Conservation (phyloP, 495 filamentous ascomycete genomes). For the Penicillium psychrofluorescens region DNA sequence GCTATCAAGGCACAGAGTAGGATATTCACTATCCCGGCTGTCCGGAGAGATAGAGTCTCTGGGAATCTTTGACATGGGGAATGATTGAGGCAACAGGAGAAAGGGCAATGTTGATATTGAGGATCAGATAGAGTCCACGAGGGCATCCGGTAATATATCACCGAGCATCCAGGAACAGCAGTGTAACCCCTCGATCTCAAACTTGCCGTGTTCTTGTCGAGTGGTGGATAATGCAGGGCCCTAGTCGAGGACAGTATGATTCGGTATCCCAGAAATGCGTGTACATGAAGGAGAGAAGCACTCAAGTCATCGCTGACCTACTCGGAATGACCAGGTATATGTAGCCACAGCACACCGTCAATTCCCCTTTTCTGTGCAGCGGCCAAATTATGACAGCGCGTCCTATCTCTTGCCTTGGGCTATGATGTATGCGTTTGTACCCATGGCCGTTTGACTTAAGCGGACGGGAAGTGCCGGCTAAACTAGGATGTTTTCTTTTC, state of each 20-base stretch:
- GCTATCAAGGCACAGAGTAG: conserved; percentile 9
- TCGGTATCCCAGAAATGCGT: conserved; percentile 3
- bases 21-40: conserved; percentile 11
- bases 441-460: conserved; percentile 12
- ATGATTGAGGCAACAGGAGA: too few species aligned
- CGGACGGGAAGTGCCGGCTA: conserved; percentile 11
- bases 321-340: conserved; percentile 4
- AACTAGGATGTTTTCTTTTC: conserved; percentile 4
- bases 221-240: conserved; percentile 9
- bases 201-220: conserved; percentile 1
- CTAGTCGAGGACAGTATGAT: conserved; percentile 2
- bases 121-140: background rate
- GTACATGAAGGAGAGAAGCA: conserved; percentile 5
- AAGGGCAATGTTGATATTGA: too few species aligned
- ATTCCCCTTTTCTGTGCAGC: background rate
- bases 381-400: conserved; percentile 9
- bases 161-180: background rate
- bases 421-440: conserved; percentile 8
- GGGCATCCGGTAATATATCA: conserved; percentile 13
- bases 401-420: background rate
- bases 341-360: conserved; percentile 1
- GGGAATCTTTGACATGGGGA: conserved; percentile 9
- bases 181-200: conserved; percentile 13
- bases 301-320: conserved; percentile 4
- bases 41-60: conserved; percentile 5